These are phyloP conservation scores for Penicillium hesseltinei DNA, from an alignment of 2,329 filamentous ascomycete species.

Conservation along the genomic window DNA sequence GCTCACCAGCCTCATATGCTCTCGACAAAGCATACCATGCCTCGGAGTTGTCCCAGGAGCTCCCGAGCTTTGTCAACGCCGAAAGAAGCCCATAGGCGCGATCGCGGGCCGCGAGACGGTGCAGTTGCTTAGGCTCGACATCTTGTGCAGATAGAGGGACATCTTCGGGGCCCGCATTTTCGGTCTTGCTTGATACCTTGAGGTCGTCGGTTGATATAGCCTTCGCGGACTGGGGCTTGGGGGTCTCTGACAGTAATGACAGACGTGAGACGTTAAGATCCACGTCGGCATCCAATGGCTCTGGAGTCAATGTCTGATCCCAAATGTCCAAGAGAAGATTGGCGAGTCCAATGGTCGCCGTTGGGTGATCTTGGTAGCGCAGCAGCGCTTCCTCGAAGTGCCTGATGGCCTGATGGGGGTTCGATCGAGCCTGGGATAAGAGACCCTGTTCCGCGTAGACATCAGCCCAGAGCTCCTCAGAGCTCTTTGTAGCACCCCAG, in stretches of 20 bases:
- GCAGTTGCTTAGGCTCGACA: slow-evolving; percentile 65
- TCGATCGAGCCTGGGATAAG: slow-evolving; percentile 61
- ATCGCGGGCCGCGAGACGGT: slow-evolving; percentile 85
- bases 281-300: slow-evolving; percentile 32
- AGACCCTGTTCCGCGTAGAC: slow-evolving; percentile 74
- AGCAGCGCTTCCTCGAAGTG: slow-evolving; percentile 81
- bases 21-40: slow-evolving; percentile 88
- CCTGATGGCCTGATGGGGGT: slow-evolving; percentile 67
- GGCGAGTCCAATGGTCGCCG: slow-evolving; percentile 76
- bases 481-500: slow-evolving; percentile 78
- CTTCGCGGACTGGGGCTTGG: slow-evolving; percentile 21
- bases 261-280: slow-evolving; percentile 28
- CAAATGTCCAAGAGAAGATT: slow-evolving; percentile 86
- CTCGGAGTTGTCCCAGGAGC: slow-evolving; percentile 86
- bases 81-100: slow-evolving; percentile 82
- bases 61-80: slow-evolving; percentile 77
- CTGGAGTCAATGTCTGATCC: slow-evolving; percentile 48
- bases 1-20: slow-evolving; percentile 82
- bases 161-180: slow-evolving; percentile 6
- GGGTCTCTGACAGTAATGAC: slow-evolving; percentile 23
- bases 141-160: slow-evolving; percentile 30
- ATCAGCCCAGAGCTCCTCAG: slow-evolving; percentile 82
- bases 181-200: slow-evolving; percentile 10
- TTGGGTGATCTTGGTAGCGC: slow-evolving; percentile 74
- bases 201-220: slow-evolving; percentile 25